Evolutionary conservation across 2,329 filamentous ascomycete species (phyloP).

Genomic region (Colletotrichum sojae): DNA sequence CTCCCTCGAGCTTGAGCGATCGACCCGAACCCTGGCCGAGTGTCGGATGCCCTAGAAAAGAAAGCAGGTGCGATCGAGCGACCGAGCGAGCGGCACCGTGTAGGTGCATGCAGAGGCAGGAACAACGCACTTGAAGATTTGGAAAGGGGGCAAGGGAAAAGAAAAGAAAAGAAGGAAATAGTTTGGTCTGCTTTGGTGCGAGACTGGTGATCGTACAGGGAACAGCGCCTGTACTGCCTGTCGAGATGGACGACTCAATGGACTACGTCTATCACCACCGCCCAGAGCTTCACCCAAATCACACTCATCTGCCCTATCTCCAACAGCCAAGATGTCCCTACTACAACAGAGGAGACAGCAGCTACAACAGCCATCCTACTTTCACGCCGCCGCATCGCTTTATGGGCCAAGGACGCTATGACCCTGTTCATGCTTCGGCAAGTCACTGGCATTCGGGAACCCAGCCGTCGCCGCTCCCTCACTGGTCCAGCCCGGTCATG

Average conservation of each 20-base stretch:
- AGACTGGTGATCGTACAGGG: background rate
- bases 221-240: too few relatives aligned
- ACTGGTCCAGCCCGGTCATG: conserved; percentile 18
- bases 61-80: conserved; percentile 1
- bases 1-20: too few relatives aligned
- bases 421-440: conserved; percentile 47
- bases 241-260: conserved; percentile 36
- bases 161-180: background rate
- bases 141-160: background rate
- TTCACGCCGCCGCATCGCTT: conserved; percentile 18
- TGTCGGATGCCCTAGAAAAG: background rate
- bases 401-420: conserved; percentile 46
- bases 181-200: background rate
- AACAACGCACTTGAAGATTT: background rate
- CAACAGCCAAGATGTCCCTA: conserved; percentile 31
- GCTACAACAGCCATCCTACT: conserved; percentile 7
- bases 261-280: conserved; percentile 37
- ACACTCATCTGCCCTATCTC: conserved; percentile 19
- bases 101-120: conserved; percentile 16
- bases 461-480: conserved; percentile 10
- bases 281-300: conserved; percentile 25
- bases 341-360: conserved; percentile 14
- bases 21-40: conserved; percentile 1
- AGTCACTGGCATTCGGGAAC: conserved; percentile 44
- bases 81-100: conserved; percentile 16